phyloP scores from a whole-genome alignment of 768 basidiomycete species.

The Amanita thiersii region DNA sequence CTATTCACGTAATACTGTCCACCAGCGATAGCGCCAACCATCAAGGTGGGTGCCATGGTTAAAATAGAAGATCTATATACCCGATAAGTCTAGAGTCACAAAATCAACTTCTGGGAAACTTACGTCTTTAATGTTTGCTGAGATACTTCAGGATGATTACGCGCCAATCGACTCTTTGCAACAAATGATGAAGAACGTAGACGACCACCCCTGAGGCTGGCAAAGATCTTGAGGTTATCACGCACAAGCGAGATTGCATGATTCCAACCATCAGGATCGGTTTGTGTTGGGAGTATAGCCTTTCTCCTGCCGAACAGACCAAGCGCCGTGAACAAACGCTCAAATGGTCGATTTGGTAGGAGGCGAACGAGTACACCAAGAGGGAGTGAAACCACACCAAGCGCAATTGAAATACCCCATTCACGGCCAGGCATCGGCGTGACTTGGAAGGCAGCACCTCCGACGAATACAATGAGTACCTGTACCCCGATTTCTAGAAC shows the following conservation, averaged over 20 bases:
- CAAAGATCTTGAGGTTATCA: constrained; percentile 81
- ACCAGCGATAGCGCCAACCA: constrained; percentile 44
- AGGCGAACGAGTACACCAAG: constrained; percentile 76
- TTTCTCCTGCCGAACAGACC: constrained; percentile 59
- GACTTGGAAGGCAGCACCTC: constrained; percentile 88
- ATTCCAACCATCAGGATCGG: constrained; percentile 63
- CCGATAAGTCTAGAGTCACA: constrained; percentile 7
- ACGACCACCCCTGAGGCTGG: constrained; percentile 83
- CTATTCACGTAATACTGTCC: constrained; percentile 65
- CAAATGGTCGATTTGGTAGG: constrained; percentile 75
- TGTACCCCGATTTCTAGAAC: constrained; percentile 77
- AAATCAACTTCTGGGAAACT: constrained; percentile 5
- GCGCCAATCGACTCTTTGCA: constrained; percentile 65
- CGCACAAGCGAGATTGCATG: constrained; percentile 74
- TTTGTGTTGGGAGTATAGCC: constrained; percentile 49
- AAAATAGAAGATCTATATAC: constrained; percentile 21
- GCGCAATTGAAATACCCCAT: constrained; percentile 89
- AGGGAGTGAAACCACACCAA: constrained; percentile 84
- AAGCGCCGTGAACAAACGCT: constrained; percentile 37
- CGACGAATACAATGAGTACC: constrained; percentile 83
- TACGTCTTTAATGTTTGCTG: constrained; percentile 38
- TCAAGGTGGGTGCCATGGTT: constrained; percentile 47
- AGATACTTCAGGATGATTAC: constrained; percentile 32
- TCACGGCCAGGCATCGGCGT: constrained; percentile 69
- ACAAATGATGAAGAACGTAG: constrained; percentile 81